Base-by-base conservation (phyloP, 768 basidiomycete species). In the Suillus americanus region DNA sequence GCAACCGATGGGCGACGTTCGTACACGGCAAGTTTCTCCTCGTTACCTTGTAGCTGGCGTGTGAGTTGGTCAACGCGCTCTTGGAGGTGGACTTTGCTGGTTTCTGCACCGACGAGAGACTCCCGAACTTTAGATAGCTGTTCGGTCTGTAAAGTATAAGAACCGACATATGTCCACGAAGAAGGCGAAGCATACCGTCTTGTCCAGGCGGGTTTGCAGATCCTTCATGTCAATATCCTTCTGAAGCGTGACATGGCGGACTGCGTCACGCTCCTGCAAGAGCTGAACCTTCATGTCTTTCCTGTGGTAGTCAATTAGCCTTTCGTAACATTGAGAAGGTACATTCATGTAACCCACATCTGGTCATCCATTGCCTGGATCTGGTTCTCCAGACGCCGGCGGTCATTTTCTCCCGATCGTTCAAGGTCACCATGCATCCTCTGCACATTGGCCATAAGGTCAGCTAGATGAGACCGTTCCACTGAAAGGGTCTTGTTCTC, bases 361-460 rank as follows among this genome's bases (percentile, higher is more conserved):
- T 97, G 95, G 46, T 80, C 79, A 72, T 95, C 92, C 62, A 95
- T 77, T 77, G 89, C 82, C 68, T 92, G 86, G 48, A 94, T 77
- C 69, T 94, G 89, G 62, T 81, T 87, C 75, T 97, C 95, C 40
- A 96, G 78, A 9, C 94, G 86, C 16, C 87, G 81, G 23, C 92
- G 85, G 69, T 96, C 92, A 64, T 93, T 96, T 72, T 90, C 88
- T 7, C 89, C 87, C 0, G 91, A 90, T 59, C 88, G 84, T 72
- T 96, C 94, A 8, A 93, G 81, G 69, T 97, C 96, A 62, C 86
- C 86, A 70, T 94, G 92, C 87, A 97, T 94, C 71, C 86, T 90
- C 77, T 95, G 94, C 28, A 97, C 88, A 72, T 93, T 96, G 30
- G 84, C 80, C 87, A 97, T 94, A 33, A 97, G 82, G 73, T 95